Evolutionary conservation across 2,329 filamentous ascomycete genomes (phyloP).

Genomic region (Kalmusia sp.): DNA sequence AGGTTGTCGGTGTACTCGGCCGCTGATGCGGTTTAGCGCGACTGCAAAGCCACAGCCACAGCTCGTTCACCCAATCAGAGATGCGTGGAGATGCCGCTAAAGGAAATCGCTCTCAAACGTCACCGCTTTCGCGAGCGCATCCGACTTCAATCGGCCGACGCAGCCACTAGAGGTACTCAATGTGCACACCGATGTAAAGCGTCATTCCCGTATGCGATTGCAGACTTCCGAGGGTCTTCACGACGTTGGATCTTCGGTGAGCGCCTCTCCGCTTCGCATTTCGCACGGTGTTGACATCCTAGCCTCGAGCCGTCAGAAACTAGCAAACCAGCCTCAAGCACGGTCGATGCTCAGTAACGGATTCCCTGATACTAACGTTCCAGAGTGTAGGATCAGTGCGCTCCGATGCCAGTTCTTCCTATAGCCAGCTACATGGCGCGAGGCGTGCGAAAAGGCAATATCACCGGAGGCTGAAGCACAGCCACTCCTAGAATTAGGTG

Average conservation of each 20-base stretch:
- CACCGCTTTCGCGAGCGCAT: conserved; percentile 7
- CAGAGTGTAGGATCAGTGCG: conserved; percentile 14
- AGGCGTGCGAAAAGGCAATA: conserved; percentile 15
- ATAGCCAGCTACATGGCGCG: background rate
- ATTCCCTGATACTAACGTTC: conserved; percentile 2
- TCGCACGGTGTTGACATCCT: conserved; percentile 10
- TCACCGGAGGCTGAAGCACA: conserved; percentile 36
- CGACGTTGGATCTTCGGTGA: conserved; percentile 15
- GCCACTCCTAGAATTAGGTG: conserved; percentile 29
- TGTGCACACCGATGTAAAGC: conserved; percentile 21
- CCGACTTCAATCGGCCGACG: background rate
- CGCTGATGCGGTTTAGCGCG: conserved; percentile 1
- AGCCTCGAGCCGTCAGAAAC: conserved; percentile 12
- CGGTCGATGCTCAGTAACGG: conserved; percentile 13
- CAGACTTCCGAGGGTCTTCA: conserved; percentile 1
- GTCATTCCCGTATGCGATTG: conserved; percentile 10
- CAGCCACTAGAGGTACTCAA: background rate
- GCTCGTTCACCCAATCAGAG: background rate
- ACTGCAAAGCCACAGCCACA: conserved; percentile 1
- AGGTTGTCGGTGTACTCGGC: conserved; percentile 7
- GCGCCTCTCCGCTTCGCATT: conserved; percentile 12
- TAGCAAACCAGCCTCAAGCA: conserved; percentile 12
- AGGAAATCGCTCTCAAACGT: background rate
- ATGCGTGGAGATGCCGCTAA: background rate
- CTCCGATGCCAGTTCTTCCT: conserved; percentile 1